Evolutionary conservation across 2,329 filamentous ascomycete genomes (phyloP).

Genomic region (Trichoderma asperellum): DNA sequence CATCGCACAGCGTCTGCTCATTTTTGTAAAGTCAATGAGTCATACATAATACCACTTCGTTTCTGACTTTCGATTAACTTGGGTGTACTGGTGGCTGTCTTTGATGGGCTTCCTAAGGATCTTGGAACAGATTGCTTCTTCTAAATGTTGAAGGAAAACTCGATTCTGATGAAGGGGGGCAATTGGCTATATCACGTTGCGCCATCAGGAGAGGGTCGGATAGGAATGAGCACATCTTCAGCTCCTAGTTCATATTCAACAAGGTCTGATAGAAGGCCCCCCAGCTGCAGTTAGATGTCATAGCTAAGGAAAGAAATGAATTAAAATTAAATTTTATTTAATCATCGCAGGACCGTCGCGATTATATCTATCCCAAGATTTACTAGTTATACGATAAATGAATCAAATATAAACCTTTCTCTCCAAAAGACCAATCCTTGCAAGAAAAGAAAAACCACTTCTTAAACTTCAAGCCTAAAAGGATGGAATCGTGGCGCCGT

Average conservation of each 20-base stretch:
- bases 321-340: not conserved
- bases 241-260: not conserved
- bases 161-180: no score
- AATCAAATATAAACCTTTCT: not conserved
- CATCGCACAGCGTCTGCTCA: not conserved
- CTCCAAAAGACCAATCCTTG: not conserved
- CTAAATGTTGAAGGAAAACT: no score
- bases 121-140: no score
- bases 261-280: not conserved
- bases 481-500: constrained; percentile 12
- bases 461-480: constrained; percentile 21
- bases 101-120: not conserved
- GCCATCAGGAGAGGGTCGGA: no score
- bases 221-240: not conserved
- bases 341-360: not conserved
- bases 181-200: not conserved
- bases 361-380: constrained; percentile 1
- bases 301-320: not conserved
- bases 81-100: not conserved
- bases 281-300: no score
- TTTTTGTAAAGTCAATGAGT: not conserved
- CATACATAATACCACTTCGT: not conserved
- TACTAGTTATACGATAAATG: not conserved
- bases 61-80: not conserved
- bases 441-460: not conserved